Evolutionary conservation across 2,329 filamentous ascomycete species (phyloP), one percentile per base, ranked within the genome.

Genomic region (Trichoderma koningii): DNA sequence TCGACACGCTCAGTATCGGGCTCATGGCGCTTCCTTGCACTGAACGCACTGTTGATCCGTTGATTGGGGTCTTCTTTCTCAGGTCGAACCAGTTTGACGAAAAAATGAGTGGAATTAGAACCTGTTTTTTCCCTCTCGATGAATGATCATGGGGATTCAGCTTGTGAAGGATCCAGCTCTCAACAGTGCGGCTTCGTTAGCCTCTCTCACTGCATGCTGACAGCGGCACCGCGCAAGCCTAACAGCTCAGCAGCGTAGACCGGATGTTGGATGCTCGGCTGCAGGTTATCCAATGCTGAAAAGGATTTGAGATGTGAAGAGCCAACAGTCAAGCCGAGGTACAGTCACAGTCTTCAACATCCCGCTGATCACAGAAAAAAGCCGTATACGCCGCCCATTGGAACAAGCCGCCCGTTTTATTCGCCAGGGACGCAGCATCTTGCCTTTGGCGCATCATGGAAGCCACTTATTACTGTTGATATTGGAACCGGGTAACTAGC

Each of bases 1-100:
- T 62, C 17, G 59, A 62, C 19, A 62, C 59, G 48, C 59, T 62
- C 12, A 62, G 42, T 41, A 62, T 53, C 0, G 59, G 59, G 38
- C 59, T 62, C 59, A 62, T 62, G 34, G 47, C 15, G 41, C 10
- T 41, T 23, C 10, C 21, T 7, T 19, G 15, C 12, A 28, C 5
- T n/a, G 30, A 50, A 15, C 26, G 30, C 23, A 5, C 15, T 17
- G 10, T 41, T 41, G 14, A 4, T 21, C 15, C 19, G 28, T 1
- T 3, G 1, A 21, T 17, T 2, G 30, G 17, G n/a, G 10, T 7
- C 4, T 28, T 19, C 10, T 15, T 51, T 30, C 6, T 19, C 34
- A 26, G 30, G 44, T n/a, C 0, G 17, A 4, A 9, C 14, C 14
- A 17, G 7, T n/a, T 42, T 19, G 17, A 19, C 17, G 42, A 52